Conservation (phyloP, 73 alveolate genomes). For the Durusdinium trenchii region DNA sequence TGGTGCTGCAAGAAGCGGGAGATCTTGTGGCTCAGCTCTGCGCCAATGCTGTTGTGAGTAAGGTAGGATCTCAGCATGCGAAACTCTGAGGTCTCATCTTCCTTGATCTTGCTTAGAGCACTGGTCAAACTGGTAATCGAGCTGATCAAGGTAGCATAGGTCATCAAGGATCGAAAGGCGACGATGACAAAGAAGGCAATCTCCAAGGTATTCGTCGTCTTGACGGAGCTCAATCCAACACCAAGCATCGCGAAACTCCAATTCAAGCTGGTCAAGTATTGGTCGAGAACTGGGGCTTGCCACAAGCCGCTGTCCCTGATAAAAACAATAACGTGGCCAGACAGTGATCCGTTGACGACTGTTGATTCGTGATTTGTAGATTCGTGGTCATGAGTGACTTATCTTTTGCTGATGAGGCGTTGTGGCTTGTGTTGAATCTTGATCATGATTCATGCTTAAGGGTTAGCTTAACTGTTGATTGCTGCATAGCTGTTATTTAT, state of each 20-base stretch:
- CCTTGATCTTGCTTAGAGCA: conserved; percentile 8
- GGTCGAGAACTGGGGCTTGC: not conserved
- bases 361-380: too few species aligned
- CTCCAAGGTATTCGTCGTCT: conserved; percentile 8
- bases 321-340: not conserved
- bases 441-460: too few species aligned
- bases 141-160: conserved; percentile 20
- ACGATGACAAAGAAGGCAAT: not conserved
- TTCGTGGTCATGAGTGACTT: too few species aligned
- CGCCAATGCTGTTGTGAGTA: not conserved
- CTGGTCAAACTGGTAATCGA: not conserved
- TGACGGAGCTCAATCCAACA: conserved; percentile 26
- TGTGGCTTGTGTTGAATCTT: too few species aligned
- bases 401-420: too few species aligned
- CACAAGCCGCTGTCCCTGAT: not conserved
- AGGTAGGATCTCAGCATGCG: conserved; percentile 14
- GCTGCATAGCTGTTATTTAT: too few species aligned
- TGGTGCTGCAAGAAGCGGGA: conserved; percentile 32
- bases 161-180: conserved; percentile 7
- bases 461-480: too few species aligned
- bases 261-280: conserved; percentile 22
- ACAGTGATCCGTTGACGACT: too few species aligned
- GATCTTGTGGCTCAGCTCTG: conserved; percentile 16
- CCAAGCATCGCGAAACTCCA: conserved; percentile 32
- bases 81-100: conserved; percentile 19